Conservation (phyloP, 192 early-diverging fungal species). For the Lunasporangiospora selenospora region DNA sequence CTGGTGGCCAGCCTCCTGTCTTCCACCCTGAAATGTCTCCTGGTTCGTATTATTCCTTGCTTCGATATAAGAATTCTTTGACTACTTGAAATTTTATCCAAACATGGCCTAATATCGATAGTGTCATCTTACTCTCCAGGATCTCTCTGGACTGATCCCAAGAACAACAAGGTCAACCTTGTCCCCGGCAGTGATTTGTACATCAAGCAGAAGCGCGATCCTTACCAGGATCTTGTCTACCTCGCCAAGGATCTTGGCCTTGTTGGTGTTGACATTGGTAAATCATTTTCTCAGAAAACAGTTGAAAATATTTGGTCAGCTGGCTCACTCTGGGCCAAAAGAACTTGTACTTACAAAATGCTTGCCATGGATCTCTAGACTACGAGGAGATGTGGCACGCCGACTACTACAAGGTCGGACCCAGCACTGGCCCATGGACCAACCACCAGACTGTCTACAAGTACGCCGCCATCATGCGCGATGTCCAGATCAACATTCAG, state of each 20-base stretch:
- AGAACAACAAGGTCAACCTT: conserved; percentile 20
- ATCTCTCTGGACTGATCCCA: conserved; percentile 30
- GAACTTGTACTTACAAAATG: no score
- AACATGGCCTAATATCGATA: no score
- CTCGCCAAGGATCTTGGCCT: conserved; percentile 48
- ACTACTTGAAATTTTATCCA: no score
- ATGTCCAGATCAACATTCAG: conserved; percentile 22
- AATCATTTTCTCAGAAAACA: not conserved
- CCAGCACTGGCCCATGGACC: conserved; percentile 19
- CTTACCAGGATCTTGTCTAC: conserved; percentile 45
- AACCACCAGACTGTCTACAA: conserved; percentile 18
- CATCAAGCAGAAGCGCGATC: conserved; percentile 34
- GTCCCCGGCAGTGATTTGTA: conserved; percentile 41
- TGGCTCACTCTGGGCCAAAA: no score
- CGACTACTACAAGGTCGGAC: conserved; percentile 2
- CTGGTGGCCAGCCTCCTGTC: conserved; percentile 22
- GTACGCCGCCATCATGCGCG: conserved; percentile 21
- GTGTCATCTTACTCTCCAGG: no score
- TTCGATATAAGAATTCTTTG: not conserved
- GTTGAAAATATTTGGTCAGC: no score
- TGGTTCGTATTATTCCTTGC: conserved; percentile 1
- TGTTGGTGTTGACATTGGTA: conserved; percentile 37
- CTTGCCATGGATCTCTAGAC: no score
- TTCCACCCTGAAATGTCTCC: conserved; percentile 44
- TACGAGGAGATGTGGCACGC: conserved; percentile 32